Evolutionary conservation across 495 filamentous ascomycete species (phyloP).

Genomic region (Oidiodendron maius): DNA sequence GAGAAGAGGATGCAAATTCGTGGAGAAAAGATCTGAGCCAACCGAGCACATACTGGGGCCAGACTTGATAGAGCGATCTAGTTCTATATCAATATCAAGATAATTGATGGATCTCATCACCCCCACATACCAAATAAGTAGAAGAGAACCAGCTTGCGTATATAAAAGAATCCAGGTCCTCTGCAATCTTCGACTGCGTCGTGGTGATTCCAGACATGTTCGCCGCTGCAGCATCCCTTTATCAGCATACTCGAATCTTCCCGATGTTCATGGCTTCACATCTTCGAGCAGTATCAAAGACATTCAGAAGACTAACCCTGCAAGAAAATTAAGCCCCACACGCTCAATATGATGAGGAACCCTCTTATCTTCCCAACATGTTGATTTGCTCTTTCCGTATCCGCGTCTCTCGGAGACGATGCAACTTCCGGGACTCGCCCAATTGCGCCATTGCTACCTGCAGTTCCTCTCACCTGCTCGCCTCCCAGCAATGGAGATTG

Average conservation of each 20-base stretch:
- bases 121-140: conserved; percentile 42
- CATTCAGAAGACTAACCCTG: conserved; percentile 16
- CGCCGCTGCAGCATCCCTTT: conserved; percentile 34
- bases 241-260: too few relatives aligned
- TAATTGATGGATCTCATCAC: neutral
- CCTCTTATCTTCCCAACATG: conserved; percentile 17
- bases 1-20: conserved; percentile 52
- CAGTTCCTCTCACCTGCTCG: too few relatives aligned
- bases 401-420: conserved; percentile 1
- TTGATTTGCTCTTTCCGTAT: conserved; percentile 18
- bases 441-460: neutral
- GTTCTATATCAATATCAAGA: conserved; percentile 22
- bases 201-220: conserved; percentile 77
- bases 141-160: conserved; percentile 71
- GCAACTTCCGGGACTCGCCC: conserved; percentile 10
- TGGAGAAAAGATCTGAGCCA: conserved; percentile 63
- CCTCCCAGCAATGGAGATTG: conserved; percentile 16
- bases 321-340: conserved; percentile 22
- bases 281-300: neutral
- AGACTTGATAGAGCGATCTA: conserved; percentile 61
- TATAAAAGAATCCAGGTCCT: conserved; percentile 65
- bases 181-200: conserved; percentile 64
- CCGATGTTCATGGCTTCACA: neutral
- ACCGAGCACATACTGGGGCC: conserved; percentile 58
- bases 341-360: conserved; percentile 15